A percentile compares a stretch with the other conserved stretches of the same genome.
Conservation (phyloP, 306 rosid genomes). For the Myrica gale region DNA sequence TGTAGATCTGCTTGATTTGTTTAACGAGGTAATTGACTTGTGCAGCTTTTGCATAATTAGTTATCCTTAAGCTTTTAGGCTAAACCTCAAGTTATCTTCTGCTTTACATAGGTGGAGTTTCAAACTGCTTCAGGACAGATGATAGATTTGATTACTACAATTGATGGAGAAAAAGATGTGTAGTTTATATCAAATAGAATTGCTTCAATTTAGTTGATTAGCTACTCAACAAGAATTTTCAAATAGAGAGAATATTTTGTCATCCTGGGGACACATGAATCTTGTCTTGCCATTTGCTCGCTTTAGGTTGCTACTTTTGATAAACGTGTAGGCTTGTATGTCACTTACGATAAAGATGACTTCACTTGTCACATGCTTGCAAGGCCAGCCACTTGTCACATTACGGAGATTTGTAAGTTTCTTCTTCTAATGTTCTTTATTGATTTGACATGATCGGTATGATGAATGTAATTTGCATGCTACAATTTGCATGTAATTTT, state of each 20-base stretch:
- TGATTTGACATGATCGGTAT: no score
- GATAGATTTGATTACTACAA: slow-evolving; percentile 90
- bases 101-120: slow-evolving; percentile 70
- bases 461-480: no score
- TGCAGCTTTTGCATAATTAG: slow-evolving; percentile 16
- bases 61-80: slow-evolving; percentile 23
- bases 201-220: no score
- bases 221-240: no score
- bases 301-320: background rate
- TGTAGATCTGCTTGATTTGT: slow-evolving; percentile 81
- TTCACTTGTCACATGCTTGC: slow-evolving; percentile 46
- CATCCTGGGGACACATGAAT: no score
- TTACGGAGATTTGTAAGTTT: no score
- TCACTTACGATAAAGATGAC: slow-evolving; percentile 32
- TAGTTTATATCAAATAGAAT: no score
- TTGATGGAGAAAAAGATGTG: slow-evolving; percentile 87
- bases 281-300: background rate
- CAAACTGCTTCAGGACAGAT: slow-evolving; percentile 97
- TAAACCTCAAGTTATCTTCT: slow-evolving; percentile 10
- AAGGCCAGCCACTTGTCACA: slow-evolving; percentile 41
- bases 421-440: no score
- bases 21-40: slow-evolving; percentile 67
- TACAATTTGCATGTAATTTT: no score
- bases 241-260: no score
- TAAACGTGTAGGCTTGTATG: background rate